Evolutionary conservation across 78 protist species (phyloP).

Genomic region (Mastigamoeba balamuthi): DNA sequence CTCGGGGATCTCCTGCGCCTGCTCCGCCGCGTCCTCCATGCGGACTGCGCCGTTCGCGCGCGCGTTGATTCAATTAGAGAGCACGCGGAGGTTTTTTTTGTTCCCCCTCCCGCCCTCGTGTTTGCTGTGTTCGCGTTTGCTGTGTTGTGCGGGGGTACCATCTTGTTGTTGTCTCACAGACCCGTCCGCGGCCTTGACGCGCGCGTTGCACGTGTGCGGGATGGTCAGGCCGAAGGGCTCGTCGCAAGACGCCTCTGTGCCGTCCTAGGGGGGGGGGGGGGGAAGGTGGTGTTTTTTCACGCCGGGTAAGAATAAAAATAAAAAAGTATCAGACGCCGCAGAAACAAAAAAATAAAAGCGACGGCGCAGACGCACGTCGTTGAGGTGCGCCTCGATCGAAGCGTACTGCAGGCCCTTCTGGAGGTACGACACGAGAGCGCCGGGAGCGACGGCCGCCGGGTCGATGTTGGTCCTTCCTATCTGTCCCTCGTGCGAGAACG

Average conservation of each 20-base stretch:
- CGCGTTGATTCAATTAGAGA: too few species aligned
- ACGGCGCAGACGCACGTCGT: not conserved
- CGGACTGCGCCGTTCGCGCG: too few species aligned
- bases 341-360: not conserved
- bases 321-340: constrained; percentile 39
- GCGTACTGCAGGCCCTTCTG: constrained; percentile 88
- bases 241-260: not conserved
- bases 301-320: constrained; percentile 19
- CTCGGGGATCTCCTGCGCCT: constrained; percentile 26
- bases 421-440: constrained; percentile 67
- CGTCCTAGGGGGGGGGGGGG: not conserved
- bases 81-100: too few species aligned
- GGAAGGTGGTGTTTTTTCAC: constrained; percentile 9
- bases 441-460: constrained; percentile 70
- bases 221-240: not conserved
- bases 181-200: too few species aligned
- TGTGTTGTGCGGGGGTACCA: too few species aligned
- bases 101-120: too few species aligned
- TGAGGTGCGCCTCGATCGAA: constrained; percentile 78
- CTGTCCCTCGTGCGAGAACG: constrained; percentile 69
- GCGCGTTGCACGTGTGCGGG: not conserved
- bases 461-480: constrained; percentile 38
- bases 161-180: too few species aligned
- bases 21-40: too few species aligned
- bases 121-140: too few species aligned